Conservation (phyloP, 192 early-diverging fungal species). For the Coemansia reversa region DNA sequence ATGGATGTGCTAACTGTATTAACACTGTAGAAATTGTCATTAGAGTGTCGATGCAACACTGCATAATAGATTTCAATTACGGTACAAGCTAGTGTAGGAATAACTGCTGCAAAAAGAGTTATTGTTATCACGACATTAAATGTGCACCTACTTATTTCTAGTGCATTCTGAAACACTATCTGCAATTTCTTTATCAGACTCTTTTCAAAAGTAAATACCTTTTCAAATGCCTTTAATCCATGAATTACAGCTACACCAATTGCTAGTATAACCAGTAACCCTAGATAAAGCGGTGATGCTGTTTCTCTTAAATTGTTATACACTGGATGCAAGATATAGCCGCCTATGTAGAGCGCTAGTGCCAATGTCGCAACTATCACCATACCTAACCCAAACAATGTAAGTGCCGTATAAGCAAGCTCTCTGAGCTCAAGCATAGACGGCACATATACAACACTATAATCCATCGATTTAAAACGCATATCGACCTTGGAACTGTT, state of each 20-base stretch:
- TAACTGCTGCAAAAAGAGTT: not conserved
- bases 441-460: constrained; percentile 10
- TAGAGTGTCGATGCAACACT: not conserved
- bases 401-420: not conserved
- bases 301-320: not conserved
- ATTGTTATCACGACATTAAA: not conserved
- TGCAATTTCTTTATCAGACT: not conserved
- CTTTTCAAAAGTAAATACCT: not conserved
- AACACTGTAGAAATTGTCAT: not conserved
- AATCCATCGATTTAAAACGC: constrained; percentile 8
- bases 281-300: not conserved
- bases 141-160: not conserved
- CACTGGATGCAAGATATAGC: not conserved
- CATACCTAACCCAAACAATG: not conserved
- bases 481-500: not conserved
- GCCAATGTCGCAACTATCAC: not conserved
- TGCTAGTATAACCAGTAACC: not conserved
- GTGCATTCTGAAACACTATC: not conserved
- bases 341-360: not conserved
- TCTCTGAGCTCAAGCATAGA: not conserved
- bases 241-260: no score
- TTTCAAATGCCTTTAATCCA: not conserved
- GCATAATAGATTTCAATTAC: not conserved
- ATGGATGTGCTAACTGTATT: not conserved
- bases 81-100: not conserved